Evolutionary conservation across 805 yeast species (phyloP), one percentile per base, ranked within the genome.

Genomic region (Alloascoidea africana): DNA sequence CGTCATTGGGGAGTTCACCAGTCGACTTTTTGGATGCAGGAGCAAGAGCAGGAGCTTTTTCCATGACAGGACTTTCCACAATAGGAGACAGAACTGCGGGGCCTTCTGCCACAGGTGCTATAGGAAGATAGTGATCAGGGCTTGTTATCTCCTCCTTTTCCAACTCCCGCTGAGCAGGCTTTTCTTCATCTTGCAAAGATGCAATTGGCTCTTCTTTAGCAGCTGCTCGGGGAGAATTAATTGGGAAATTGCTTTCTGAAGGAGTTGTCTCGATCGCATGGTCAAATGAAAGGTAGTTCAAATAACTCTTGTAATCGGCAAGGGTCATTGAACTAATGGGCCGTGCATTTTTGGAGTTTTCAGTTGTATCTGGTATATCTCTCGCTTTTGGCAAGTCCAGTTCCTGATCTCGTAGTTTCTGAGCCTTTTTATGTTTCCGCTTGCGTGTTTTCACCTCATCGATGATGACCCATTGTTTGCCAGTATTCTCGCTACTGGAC

Each of bases 401-500:
- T 8, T 23, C n/a, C 8, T 23, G 8, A 23, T 23, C 30, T n/a
- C n/a, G n/a, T n/a, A n/a, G n/a, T n/a, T n/a, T n/a, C n/a, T 23
- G 30, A 23, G 30, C 30, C n/a, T 8, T 8, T 23, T n/a, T 8
- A 23, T 23, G 30, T 23, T 23, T 23, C 8, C 30, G 8, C n/a
- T 23, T 23, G 8, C n/a, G 8, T 23, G 30, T 8, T 23, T 8
- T 8, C n/a, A 49, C 37, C 36, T 51, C 55, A 38, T 51, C 55
- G 4, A 51, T 52, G 3, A 51, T 46, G 3, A 51, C 45, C 55
- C 55, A 51, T n/a, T 53, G 44, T 15, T 46, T 34, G 2, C 49
- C 46, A 6, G 32, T 36, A 13, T 68, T 81, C 47, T 64, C 85
- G 19, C 76, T 87, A 44, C 75, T 76, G n/a, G n/a, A n/a, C n/a